phyloP scores from a whole-genome alignment of 1,284 basidiomycete genomes.

The Trametes versicolor region DNA sequence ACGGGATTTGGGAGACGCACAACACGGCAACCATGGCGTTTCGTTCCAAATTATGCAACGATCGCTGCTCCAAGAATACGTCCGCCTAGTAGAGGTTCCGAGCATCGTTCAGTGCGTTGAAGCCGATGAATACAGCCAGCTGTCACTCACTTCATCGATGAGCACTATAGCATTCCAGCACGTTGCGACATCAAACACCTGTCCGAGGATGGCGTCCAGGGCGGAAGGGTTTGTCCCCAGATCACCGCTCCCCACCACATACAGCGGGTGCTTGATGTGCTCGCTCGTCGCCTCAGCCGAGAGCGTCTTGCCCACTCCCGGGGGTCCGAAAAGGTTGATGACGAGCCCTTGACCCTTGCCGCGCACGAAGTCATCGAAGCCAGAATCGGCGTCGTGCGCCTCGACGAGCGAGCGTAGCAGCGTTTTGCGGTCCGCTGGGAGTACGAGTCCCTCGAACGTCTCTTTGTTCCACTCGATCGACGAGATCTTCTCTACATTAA shows the following conservation, averaged over 20 bases:
- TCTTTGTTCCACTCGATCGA: constrained; percentile 65
- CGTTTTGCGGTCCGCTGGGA: constrained; percentile 59
- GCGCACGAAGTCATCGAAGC: constrained; percentile 69
- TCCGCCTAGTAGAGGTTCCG: constrained; percentile 18
- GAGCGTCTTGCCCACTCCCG: constrained; percentile 62
- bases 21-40: constrained; percentile 72
- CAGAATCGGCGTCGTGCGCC: constrained; percentile 59
- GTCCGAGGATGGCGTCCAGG: constrained; percentile 31
- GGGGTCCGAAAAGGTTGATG: constrained; percentile 67
- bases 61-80: constrained; percentile 69
- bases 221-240: constrained; percentile 57
- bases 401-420: constrained; percentile 66
- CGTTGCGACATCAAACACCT: constrained; percentile 55
- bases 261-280: constrained; percentile 64
- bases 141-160: constrained; percentile 44
- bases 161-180: constrained; percentile 70
- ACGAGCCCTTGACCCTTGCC: constrained; percentile 70
- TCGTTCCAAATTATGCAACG: constrained; percentile 60
- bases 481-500: constrained; percentile 59
- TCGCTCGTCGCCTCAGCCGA: constrained; percentile 70
- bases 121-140: neutral
- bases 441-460: constrained; percentile 65
- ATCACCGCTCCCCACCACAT: constrained; percentile 66
- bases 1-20: constrained; percentile 5
- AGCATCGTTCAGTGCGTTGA: constrained; percentile 28